These are phyloP conservation scores for Rhodotorula sp. DNA, from an alignment of 1,284 basidiomycete species.

Conservation along the genomic window DNA sequence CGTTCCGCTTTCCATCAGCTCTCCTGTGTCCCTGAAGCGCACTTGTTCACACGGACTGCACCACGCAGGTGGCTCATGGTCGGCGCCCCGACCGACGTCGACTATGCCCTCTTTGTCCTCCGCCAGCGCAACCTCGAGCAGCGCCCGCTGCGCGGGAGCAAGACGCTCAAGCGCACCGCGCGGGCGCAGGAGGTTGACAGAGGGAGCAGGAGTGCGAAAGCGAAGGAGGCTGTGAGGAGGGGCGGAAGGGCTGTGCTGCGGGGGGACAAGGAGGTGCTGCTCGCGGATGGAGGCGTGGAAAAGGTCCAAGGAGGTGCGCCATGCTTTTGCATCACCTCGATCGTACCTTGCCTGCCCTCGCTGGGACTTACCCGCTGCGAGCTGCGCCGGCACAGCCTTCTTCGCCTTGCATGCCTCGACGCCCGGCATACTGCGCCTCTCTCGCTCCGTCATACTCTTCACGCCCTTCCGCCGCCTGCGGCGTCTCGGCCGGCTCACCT, in stretches of 20 bases:
- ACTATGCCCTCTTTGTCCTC: conserved; percentile 28
- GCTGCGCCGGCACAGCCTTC: conserved; percentile 8
- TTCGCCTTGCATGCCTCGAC: conserved; percentile 32
- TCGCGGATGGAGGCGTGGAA: not conserved
- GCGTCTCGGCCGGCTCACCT: conserved; percentile 18
- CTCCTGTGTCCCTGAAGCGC: not conserved
- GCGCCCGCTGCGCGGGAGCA: conserved; percentile 16
- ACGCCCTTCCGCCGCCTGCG: conserved; percentile 17
- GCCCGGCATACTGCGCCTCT: conserved; percentile 29
- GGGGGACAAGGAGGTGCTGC: not conserved
- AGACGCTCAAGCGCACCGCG: conserved; percentile 24
- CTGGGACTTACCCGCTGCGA: not conserved
- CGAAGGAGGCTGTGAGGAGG: not conserved
- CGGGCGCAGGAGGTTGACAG: not conserved
- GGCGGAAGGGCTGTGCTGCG: not conserved
- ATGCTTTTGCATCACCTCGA: not conserved
- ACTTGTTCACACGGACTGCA: too few species aligned
- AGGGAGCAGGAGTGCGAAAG: not conserved
- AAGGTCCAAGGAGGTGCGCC: not conserved
- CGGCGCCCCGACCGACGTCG: conserved; percentile 31
- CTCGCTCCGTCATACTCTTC: conserved; percentile 16
- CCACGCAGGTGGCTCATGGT: conserved; percentile 31
- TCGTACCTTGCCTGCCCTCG: too few species aligned
- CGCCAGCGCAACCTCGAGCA: conserved; percentile 14
- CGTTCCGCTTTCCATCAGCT: not conserved